Base-by-base conservation (phyloP, 2,329 filamentous ascomycete genomes). In the Fusarium humuli region DNA sequence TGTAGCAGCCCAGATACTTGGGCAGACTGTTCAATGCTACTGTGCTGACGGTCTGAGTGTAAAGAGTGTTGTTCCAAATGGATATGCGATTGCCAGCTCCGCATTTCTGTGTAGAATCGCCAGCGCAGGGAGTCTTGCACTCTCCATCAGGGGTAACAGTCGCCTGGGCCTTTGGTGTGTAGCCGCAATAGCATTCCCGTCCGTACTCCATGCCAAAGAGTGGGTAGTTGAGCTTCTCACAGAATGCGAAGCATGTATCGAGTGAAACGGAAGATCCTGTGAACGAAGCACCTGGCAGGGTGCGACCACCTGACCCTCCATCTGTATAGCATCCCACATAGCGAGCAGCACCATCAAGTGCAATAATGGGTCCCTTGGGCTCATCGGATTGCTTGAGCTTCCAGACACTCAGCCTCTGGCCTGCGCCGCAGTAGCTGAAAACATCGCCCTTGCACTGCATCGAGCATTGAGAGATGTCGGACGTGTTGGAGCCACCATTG, bases 391-490 rank as follows among this genome's bases (percentile, higher is more conserved):
- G 66, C 6, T 66, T 57, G 46, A 74, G 42, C 47, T 71, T 67
- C 72, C 72, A 73, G 16, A 73, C 67, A 44, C 72, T 73, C 42
- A 76, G 30, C 34, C 54, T 68, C 42, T 65, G 69, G 5, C 74
- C 74, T 2, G 67, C 74, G 11, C 74, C 74, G 27, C 74, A 76
- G 49, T 72, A 76, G 10, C 70, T 74, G 10, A 62, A 58, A 10
- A 65, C 46, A 29, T 76, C 60, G 11, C 74, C 74, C n/a, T 59
- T 73, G 56, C 74, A 76, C 37, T 75, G 69, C 69, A 76, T 73
- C 3, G 63, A 74, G 47, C 74, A 76, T 55, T 76, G 71, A 4
- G 49, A 64, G 37, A 73, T 68, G 22, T 75, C 71, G 0, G 58
- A 30, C 32, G 57, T 63, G 20, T 67, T 55, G 11, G 59, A 61